Evolutionary conservation across 225 moss, liverwort and hornwort species (phyloP).

Genomic region (Climacium dendroides): DNA sequence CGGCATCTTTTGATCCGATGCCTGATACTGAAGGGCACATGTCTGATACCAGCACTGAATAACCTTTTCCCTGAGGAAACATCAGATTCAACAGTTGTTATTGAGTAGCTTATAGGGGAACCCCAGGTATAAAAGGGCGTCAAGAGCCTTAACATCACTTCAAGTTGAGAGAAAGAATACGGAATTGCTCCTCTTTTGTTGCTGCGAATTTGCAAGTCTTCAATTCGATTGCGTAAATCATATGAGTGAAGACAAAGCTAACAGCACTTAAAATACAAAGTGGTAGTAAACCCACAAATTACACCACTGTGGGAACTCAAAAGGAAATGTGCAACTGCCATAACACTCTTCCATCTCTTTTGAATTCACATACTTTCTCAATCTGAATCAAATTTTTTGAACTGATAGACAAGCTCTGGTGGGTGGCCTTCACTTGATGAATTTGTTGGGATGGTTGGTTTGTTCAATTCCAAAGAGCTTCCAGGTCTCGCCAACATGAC

Average conservation of each 20-base stretch:
- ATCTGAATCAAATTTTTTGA: background rate
- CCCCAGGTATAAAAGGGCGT: background rate
- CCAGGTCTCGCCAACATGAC: background rate
- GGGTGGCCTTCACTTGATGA: background rate
- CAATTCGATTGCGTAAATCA: background rate
- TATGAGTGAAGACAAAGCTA: background rate
- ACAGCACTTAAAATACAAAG: background rate
- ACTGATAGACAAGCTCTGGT: background rate
- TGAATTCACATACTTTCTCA: background rate
- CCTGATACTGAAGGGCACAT: slow-evolving; percentile 96
- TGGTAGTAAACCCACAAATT: background rate
- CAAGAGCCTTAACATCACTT: background rate
- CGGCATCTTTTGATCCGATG: slow-evolving; percentile 67
- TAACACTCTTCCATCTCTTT: background rate
- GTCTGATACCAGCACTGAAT: slow-evolving; percentile 70
- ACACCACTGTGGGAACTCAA: background rate
- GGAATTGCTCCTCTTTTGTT: background rate
- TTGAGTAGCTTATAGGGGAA: background rate
- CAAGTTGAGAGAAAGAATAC: background rate
- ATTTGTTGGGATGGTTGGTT: background rate
- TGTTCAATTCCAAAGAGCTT: background rate
- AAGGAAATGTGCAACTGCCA: background rate
- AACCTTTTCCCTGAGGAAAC: slow-evolving; percentile 55
- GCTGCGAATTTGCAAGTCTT: background rate
- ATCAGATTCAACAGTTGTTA: background rate